Evolutionary conservation across 129 eudicot genomes (phyloP).

Genomic region (Tagetes erecta): DNA sequence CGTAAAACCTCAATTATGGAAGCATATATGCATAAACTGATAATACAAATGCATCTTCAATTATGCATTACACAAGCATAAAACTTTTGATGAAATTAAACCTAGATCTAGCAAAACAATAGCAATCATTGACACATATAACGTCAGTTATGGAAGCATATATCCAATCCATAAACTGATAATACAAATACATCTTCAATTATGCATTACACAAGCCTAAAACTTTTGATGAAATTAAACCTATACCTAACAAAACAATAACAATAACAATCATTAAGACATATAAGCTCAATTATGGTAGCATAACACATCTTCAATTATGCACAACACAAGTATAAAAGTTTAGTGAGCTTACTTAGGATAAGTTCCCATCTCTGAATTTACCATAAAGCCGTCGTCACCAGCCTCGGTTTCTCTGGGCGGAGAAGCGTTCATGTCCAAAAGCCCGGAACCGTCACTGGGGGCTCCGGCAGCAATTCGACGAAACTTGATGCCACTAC

Average conservation of each 20-base stretch:
- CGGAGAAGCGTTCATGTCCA: constrained; percentile 54
- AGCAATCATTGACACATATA: no score
- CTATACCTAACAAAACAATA: constrained; percentile 14
- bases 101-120: no score
- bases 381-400: constrained; percentile 31
- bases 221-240: background rate
- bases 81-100: no score
- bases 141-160: no score
- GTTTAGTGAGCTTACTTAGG: constrained; percentile 26
- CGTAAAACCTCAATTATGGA: no score
- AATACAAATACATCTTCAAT: no score
- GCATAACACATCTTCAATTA: constrained; percentile 6
- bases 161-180: no score
- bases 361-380: constrained; percentile 33
- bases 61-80: no score
- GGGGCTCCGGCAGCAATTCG: constrained; percentile 15
- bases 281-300: background rate
- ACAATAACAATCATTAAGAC: constrained; percentile 9
- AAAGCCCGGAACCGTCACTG: constrained; percentile 36
- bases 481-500: constrained; percentile 19
- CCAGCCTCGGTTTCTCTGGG: constrained; percentile 38
- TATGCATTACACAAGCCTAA: no score
- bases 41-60: no score
- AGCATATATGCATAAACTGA: no score
- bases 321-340: constrained; percentile 6